These are phyloP conservation scores for Flaveria floridana DNA, from an alignment of 140 eudicot species.

Conservation along the genomic window DNA sequence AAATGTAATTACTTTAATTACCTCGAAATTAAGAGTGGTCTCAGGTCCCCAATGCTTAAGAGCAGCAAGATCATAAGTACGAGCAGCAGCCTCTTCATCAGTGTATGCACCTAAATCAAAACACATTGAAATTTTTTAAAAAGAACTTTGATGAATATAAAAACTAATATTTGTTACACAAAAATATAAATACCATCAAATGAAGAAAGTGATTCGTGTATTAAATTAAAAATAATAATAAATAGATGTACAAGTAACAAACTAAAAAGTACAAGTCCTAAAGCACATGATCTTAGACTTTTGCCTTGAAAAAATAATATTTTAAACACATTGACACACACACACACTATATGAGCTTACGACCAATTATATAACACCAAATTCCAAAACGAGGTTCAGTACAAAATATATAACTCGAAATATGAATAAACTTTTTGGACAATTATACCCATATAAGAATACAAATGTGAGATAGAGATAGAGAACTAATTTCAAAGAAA, in stretches of 20 bases:
- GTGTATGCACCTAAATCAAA: constrained; percentile 34
- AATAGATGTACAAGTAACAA: not conserved
- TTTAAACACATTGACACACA: not conserved
- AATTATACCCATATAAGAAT: not conserved
- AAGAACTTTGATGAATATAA: not conserved
- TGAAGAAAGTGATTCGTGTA: not conserved
- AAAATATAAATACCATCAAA: not conserved
- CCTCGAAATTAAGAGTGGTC: constrained; percentile 32
- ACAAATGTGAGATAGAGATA: not conserved
- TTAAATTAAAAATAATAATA: not conserved
- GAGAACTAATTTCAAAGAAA: not conserved
- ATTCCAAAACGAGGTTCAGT: constrained; percentile 8
- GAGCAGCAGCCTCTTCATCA: constrained; percentile 43
- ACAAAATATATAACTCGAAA: constrained; percentile 3
- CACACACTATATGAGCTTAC: not conserved
- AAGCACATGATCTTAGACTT: constrained; percentile 11
- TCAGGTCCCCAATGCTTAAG: constrained; percentile 30
- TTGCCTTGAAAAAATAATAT: not conserved
- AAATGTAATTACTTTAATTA: not conserved
- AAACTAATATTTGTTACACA: not conserved
- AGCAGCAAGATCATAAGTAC: constrained; percentile 38
- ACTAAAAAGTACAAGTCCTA: not conserved
- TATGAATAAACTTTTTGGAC: not conserved
- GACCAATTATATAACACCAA: not conserved
- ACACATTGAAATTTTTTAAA: not conserved